Percentiles rank a stretch among this genome's conserved stretches.
These are phyloP conservation scores for Sporothrix inflata DNA, from an alignment of 2,329 filamentous ascomycete species.

Conservation along the genomic window DNA sequence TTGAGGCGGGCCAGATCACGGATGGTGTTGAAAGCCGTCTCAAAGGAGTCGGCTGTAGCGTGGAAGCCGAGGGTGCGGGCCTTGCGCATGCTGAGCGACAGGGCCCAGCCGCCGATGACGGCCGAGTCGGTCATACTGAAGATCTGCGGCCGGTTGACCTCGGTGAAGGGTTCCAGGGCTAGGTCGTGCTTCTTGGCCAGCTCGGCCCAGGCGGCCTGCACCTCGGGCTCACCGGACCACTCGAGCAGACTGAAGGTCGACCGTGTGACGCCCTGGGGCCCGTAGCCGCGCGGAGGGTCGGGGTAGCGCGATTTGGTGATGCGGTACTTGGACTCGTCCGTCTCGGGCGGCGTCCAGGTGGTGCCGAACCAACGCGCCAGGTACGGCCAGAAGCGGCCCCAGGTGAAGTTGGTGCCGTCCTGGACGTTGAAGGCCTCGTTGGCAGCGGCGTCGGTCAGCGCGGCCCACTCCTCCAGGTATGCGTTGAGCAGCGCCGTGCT, in stretches of 20 bases:
- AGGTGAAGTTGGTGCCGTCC: conserved; percentile 51
- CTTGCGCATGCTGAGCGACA: conserved; percentile 39
- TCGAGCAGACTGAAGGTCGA: conserved; percentile 46
- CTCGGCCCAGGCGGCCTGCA: conserved; percentile 50
- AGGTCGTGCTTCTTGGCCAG: conserved; percentile 48
- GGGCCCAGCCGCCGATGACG: conserved; percentile 32
- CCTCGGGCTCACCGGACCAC: conserved; percentile 51
- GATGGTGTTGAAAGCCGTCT: conserved; percentile 34
- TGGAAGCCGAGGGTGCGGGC: conserved; percentile 41
- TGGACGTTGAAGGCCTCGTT: conserved; percentile 55
- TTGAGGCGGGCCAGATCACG: conserved; percentile 33
- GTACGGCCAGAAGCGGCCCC: conserved; percentile 53
- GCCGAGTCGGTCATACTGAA: conserved; percentile 46
- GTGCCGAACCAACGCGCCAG: conserved; percentile 51
- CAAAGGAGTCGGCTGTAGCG: conserved; percentile 41
- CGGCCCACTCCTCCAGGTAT: conserved; percentile 55
- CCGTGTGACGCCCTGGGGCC: conserved; percentile 45
- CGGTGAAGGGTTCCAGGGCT: conserved; percentile 46
- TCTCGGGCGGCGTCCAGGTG: conserved; percentile 41
- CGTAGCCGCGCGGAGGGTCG: conserved; percentile 43
- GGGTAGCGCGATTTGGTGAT: conserved; percentile 1
- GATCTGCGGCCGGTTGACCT: conserved; percentile 50
- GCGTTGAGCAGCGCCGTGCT: conserved; percentile 52
- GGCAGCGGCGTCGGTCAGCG: conserved; percentile 45
- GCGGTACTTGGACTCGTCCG: conserved; percentile 30